These are phyloP conservation scores for Erythrophleum ivorense DNA, from an alignment of 331 rosid genomes.

Conservation along the genomic window DNA sequence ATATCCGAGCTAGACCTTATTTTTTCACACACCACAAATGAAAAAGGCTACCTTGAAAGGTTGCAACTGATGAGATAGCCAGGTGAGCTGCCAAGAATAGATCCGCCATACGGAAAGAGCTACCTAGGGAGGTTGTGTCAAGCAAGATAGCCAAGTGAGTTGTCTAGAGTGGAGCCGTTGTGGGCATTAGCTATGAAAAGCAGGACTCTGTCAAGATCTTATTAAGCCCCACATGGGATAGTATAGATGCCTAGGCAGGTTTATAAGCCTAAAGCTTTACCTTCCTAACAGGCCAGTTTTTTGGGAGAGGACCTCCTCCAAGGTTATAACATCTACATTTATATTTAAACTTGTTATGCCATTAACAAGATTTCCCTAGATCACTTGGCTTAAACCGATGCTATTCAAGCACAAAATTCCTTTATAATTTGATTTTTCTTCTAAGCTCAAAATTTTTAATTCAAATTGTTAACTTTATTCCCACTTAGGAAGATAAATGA, in stretches of 20 bases:
- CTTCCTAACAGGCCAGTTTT: not conserved
- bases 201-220: not conserved
- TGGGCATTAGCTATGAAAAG: not conserved
- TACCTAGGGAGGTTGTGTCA: not conserved
- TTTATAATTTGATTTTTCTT: too few species aligned
- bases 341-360: not conserved
- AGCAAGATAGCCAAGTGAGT: not conserved
- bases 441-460: not conserved
- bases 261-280: not conserved
- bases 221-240: not conserved
- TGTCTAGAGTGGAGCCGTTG: not conserved
- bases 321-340: too few species aligned
- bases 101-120: not conserved
- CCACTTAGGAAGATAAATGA: not conserved
- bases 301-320: too few species aligned
- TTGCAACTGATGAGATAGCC: not conserved
- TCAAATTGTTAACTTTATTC: not conserved
- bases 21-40: not conserved
- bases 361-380: too few species aligned
- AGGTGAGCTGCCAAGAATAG: not conserved
- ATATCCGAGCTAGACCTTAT: not conserved
- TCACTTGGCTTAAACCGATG: too few species aligned
- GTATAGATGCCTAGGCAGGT: not conserved
- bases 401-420: too few species aligned
- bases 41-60: not conserved